phyloP scores from a whole-genome alignment of 345 rosid genomes.

The Sisymbrium irio region DNA sequence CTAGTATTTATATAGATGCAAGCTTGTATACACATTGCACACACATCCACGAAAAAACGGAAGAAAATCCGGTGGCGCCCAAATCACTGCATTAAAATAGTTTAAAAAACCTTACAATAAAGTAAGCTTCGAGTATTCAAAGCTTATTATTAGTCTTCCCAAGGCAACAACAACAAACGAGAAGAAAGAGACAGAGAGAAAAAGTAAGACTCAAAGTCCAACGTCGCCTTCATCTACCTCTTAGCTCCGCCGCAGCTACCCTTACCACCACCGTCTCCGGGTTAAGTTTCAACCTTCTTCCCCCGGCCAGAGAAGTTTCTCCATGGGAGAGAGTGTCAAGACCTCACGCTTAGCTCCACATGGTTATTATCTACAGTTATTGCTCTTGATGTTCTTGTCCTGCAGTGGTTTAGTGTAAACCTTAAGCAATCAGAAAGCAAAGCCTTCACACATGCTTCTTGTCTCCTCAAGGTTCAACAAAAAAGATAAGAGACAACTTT shows the following conservation, averaged over 20 bases:
- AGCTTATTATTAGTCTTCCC: constrained; percentile 22
- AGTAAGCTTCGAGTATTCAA: not conserved
- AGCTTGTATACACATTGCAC: constrained; percentile 9
- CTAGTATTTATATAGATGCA: not conserved
- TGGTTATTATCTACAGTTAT: constrained; percentile 39
- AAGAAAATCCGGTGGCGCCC: constrained; percentile 42
- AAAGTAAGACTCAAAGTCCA: constrained; percentile 23
- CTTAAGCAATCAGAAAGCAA: constrained; percentile 40
- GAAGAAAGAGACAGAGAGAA: constrained; percentile 26
- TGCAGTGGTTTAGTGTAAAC: constrained; percentile 54
- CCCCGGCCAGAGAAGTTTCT: constrained; percentile 25
- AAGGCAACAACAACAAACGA: constrained; percentile 33
- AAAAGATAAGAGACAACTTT: constrained; percentile 21
- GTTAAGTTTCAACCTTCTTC: constrained; percentile 11
- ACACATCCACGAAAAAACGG: constrained; percentile 29
- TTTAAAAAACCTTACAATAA: not conserved
- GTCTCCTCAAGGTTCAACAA: constrained; percentile 44
- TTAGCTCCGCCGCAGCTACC: not conserved
- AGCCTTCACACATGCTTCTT: constrained; percentile 49
- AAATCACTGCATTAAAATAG: constrained; percentile 24
- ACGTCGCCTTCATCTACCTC: constrained; percentile 27
- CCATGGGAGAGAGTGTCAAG: constrained; percentile 23
- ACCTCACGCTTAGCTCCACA: constrained; percentile 42
- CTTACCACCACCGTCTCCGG: not conserved
- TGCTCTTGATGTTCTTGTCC: constrained; percentile 29